These are phyloP conservation scores for Yamadazyma ubonensis DNA, from an alignment of 805 yeast genomes.

Conservation along the genomic window DNA sequence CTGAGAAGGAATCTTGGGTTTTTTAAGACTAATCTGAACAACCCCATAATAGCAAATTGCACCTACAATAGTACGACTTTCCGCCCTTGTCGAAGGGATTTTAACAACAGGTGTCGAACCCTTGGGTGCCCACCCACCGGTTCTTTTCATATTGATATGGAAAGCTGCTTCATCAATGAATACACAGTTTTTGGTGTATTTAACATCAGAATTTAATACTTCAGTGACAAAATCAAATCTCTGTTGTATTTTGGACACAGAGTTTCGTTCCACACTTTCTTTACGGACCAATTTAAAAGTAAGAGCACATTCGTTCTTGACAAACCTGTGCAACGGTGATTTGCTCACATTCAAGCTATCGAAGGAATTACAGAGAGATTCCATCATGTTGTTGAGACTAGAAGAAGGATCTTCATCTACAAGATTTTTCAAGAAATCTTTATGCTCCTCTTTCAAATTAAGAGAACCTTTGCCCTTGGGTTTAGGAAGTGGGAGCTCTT, in stretches of 20 bases:
- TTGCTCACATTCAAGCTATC: conserved; percentile 9
- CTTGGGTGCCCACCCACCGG: conserved; percentile 12
- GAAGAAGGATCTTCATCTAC: conserved; percentile 11
- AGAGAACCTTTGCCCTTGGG: conserved; percentile 9
- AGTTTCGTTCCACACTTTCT: conserved; percentile 11
- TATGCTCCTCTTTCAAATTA: conserved; percentile 9
- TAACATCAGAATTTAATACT: conserved; percentile 7
- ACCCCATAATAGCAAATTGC: conserved; percentile 12
- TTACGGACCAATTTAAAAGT: conserved; percentile 7
- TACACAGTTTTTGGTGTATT: conserved; percentile 12
- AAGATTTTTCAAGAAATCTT: conserved; percentile 10
- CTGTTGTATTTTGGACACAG: conserved; percentile 7
- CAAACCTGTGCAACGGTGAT: conserved; percentile 8
- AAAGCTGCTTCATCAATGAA: conserved; percentile 19
- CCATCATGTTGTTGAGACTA: conserved; percentile 10
- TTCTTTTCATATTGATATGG: conserved; percentile 13
- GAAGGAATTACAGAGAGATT: conserved; percentile 2
- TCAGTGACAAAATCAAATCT: conserved; percentile 8
- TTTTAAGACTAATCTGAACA: conserved; percentile 13
- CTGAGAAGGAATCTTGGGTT: conserved; percentile 8
- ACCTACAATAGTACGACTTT: conserved; percentile 10
- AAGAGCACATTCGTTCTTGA: conserved; percentile 13
- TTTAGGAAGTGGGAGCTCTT: conserved; percentile 6
- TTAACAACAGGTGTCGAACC: conserved; percentile 15
- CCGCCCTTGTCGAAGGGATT: conserved; percentile 10